Conservation (phyloP, 1,284 basidiomycete species). For the Ustilago loliicola region DNA sequence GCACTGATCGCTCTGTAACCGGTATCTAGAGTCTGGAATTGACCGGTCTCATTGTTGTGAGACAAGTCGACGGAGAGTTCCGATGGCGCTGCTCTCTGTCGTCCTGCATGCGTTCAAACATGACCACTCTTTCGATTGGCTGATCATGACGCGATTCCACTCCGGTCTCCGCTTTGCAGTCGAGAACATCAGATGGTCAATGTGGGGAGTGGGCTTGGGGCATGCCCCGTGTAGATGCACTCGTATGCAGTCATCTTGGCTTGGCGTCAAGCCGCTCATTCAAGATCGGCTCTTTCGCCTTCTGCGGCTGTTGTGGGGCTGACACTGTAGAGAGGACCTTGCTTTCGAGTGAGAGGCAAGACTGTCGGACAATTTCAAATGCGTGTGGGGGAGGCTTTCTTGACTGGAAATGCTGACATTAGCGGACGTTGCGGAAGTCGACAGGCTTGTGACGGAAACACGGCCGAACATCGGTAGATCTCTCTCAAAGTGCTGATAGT, state of each 20-base stretch:
- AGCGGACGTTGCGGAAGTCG: not conserved
- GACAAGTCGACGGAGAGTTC: too few species aligned
- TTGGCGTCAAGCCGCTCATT: not conserved
- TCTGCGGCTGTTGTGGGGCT: not conserved
- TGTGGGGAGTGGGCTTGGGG: not conserved
- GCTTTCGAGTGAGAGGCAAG: too few species aligned
- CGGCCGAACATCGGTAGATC: constrained; percentile 25
- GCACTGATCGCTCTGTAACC: not conserved
- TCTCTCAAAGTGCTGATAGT: not conserved
- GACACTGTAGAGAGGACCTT: too few species aligned
- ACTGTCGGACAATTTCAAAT: not conserved
- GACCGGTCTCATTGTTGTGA: too few species aligned
- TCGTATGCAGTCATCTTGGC: not conserved
- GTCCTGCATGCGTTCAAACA: not conserved
- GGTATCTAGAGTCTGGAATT: not conserved
- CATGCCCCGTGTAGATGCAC: not conserved
- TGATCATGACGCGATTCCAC: not conserved
- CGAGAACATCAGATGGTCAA: not conserved
- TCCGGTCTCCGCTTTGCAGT: too few species aligned
- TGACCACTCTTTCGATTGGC: not conserved
- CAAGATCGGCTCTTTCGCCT: not conserved
- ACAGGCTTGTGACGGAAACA: not conserved
- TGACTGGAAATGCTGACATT: not conserved
- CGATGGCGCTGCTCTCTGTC: too few species aligned
- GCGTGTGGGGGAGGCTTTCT: not conserved